A percentile compares a stretch with the other conserved stretches of the same genome.
phyloP scores from a whole-genome alignment of 345 rosid genomes.

The Sapria himalayana region DNA sequence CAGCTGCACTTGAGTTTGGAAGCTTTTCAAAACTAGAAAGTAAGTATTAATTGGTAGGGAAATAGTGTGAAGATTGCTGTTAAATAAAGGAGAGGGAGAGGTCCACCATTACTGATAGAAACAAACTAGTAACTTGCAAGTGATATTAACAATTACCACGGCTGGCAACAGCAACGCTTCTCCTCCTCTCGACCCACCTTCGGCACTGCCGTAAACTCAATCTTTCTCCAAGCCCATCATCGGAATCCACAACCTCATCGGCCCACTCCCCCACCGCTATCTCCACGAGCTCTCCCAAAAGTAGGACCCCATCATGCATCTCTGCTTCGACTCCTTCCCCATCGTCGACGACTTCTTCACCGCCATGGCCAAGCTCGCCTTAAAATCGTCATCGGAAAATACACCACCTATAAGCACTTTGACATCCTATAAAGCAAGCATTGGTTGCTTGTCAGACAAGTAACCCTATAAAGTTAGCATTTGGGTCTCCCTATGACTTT shows the following conservation, averaged over 20 bases:
- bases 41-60: no score
- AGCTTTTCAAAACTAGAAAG: no score
- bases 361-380: conserved; percentile 44
- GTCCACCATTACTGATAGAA: no score
- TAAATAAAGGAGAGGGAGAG: no score
- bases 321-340: conserved; percentile 33
- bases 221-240: conserved; percentile 45
- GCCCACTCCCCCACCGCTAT: conserved; percentile 42
- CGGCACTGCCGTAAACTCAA: conserved; percentile 17
- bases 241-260: conserved; percentile 47
- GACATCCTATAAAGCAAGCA: conserved; percentile 34
- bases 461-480: no score
- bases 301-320: conserved; percentile 39
- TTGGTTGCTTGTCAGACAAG: no score
- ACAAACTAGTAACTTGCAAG: no score
- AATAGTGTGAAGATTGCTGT: no score
- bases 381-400: conserved; percentile 31
- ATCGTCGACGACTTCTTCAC: conserved; percentile 30
- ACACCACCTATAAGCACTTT: conserved; percentile 45
- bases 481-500: conserved; percentile 49
- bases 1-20: no score
- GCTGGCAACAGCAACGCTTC: conserved; percentile 15
- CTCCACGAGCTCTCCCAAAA: conserved; percentile 31
- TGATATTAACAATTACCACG: no score
- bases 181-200: conserved; percentile 17